phyloP scores from a whole-genome alignment of 2,329 filamentous ascomycete species.

The Knufia fluminis region DNA sequence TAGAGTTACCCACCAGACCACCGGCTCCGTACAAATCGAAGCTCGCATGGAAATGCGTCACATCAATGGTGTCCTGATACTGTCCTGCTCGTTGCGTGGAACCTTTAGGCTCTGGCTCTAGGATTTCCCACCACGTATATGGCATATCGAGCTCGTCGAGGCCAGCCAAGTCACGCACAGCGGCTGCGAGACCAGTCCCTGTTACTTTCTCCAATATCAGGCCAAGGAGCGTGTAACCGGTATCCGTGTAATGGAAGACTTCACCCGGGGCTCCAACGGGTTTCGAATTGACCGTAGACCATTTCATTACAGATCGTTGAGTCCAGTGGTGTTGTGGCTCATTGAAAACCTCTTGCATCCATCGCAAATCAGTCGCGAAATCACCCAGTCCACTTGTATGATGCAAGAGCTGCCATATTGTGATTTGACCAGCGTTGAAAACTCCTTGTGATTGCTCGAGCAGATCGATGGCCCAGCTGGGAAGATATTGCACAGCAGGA shows the following conservation, averaged over 20 bases:
- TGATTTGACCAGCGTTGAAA: constrained; percentile 8
- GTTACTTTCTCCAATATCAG: constrained; percentile 10
- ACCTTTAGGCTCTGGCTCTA: constrained; percentile 8
- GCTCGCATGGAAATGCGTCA: constrained; percentile 9
- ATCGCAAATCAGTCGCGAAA: constrained; percentile 11
- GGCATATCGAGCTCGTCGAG: constrained; percentile 10
- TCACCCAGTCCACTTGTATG: constrained; percentile 12
- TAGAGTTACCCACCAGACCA: constrained; percentile 10
- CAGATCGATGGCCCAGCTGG: constrained; percentile 7
- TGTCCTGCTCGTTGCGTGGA: constrained; percentile 9
- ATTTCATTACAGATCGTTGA: constrained; percentile 7
- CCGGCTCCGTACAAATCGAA: constrained; percentile 11
- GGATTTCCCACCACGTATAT: constrained; percentile 11
- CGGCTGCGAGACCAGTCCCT: constrained; percentile 9
- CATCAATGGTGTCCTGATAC: constrained; percentile 7
- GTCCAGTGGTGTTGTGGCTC: constrained; percentile 10
- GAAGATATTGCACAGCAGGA: constrained; percentile 10
- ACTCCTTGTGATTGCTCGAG: constrained; percentile 9
- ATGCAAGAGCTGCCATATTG: constrained; percentile 9
- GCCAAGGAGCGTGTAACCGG: constrained; percentile 11
- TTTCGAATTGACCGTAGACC: constrained; percentile 9
- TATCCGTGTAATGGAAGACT: constrained; percentile 10
- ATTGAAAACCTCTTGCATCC: constrained; percentile 10
- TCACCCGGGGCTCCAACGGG: constrained; percentile 8
- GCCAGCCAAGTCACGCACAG: constrained; percentile 9